Evolutionary conservation across 1,284 basidiomycete species (phyloP).

Genomic region (Tilletia horrida): DNA sequence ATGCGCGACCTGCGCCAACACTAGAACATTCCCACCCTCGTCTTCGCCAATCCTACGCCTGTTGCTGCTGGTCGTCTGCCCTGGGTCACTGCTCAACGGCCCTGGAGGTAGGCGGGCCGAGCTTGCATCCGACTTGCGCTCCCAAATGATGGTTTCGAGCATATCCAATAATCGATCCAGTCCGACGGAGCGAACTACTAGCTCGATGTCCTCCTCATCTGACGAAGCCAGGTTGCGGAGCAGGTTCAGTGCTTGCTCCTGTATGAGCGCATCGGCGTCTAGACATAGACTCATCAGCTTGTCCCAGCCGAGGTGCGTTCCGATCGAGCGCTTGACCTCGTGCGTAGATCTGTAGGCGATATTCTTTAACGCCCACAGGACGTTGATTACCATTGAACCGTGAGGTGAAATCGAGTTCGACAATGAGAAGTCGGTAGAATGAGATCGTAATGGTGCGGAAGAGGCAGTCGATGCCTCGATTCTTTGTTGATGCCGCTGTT

Average conservation of each 20-base stretch:
- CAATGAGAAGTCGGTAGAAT: background rate
- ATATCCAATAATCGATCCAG: slow-evolving; percentile 30
- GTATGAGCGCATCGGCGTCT: slow-evolving; percentile 21
- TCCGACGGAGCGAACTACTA: slow-evolving; percentile 35
- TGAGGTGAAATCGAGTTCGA: background rate
- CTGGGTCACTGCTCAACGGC: too few species aligned
- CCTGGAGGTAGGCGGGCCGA: too few species aligned
- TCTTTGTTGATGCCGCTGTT: too few species aligned
- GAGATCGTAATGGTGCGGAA: background rate
- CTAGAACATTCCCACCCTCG: slow-evolving; percentile 23
- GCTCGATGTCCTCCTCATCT: slow-evolving; percentile 35
- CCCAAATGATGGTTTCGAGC: slow-evolving; percentile 42
- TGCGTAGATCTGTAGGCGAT: slow-evolving; percentile 37
- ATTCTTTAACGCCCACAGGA: slow-evolving; percentile 52
- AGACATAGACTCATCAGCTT: slow-evolving; percentile 23
- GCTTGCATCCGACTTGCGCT: slow-evolving; percentile 25
- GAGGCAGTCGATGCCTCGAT: background rate
- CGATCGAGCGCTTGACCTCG: slow-evolving; percentile 31
- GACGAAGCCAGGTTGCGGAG: slow-evolving; percentile 42
- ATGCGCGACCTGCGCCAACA: slow-evolving; percentile 44
- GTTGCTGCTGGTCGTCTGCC: too few species aligned
- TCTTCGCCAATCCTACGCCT: background rate
- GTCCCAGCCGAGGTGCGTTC: slow-evolving; percentile 31
- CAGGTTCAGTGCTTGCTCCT: slow-evolving; percentile 48
- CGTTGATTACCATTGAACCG: slow-evolving; percentile 30